Percentiles rank a stretch among this genome's conserved stretches.
phyloP scores from a whole-genome alignment of 2,329 filamentous ascomycete genomes.

The Mycogone perniciosa region DNA sequence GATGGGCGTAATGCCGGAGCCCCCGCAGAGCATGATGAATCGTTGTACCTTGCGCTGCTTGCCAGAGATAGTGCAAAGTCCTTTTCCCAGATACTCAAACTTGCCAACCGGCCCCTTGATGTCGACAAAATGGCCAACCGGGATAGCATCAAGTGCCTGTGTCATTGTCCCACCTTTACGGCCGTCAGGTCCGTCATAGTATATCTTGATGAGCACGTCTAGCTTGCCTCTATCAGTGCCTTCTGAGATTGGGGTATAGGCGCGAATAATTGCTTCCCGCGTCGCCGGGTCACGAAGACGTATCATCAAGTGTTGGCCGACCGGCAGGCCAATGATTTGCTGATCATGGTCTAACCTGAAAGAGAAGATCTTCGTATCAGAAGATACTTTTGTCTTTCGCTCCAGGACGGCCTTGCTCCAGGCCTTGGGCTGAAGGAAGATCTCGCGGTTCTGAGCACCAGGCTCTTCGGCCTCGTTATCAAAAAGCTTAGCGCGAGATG shows the following conservation, averaged over 20 bases:
- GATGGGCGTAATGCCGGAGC: conserved; percentile 88
- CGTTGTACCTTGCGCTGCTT: conserved; percentile 32
- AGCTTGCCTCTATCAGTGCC: conserved; percentile 38
- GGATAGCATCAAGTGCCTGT: conserved; percentile 37
- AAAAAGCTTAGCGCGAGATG: conserved; percentile 47
- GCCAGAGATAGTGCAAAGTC: conserved; percentile 43
- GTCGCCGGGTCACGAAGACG: conserved; percentile 55
- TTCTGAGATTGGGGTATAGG: conserved; percentile 71
- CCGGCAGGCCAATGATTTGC: conserved; percentile 69
- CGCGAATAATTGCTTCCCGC: conserved; percentile 49
- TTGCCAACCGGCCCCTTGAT: conserved; percentile 50
- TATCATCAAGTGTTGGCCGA: conserved; percentile 82
- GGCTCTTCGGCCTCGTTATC: conserved; percentile 26
- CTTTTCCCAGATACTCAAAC: not conserved
- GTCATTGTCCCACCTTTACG: conserved; percentile 34
- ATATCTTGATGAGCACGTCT: conserved; percentile 46
- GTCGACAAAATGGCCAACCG: conserved; percentile 42
- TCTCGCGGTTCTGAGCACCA: conserved; percentile 39
- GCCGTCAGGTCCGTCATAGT: conserved; percentile 32
- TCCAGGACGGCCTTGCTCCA: conserved; percentile 71
- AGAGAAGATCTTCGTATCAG: conserved; percentile 74
- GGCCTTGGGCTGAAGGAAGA: conserved; percentile 63
- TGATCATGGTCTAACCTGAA: conserved; percentile 67
- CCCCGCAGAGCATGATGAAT: conserved; percentile 62
- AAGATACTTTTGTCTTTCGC: conserved; percentile 63